Evolutionary conservation across 306 rosid species (phyloP), one percentile per base, ranked within the genome.

Genomic region (Prunus davidiana): DNA sequence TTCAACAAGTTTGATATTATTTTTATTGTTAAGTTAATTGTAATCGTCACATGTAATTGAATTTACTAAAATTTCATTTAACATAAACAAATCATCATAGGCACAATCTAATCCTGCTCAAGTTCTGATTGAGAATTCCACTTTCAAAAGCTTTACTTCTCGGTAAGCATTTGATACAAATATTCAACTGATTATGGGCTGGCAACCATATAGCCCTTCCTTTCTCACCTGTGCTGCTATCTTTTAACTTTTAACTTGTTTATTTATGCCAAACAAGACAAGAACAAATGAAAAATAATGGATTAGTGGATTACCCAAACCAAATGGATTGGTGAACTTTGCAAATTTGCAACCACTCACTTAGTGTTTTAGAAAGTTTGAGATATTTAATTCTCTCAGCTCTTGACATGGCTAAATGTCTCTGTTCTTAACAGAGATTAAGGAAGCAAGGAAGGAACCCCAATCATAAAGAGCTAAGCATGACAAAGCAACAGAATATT

Each of bases 251-350:
- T 28, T 27, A 0, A 8, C 12, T 67, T 24, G 27, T 55, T 11
- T 19, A 76, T 46, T 67, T 66, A 14, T 41, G 67, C 75, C 51
- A 43, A 25, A 67, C 30, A 67, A 43, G 74, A 67, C 58, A 28
- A 20, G 67, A 62, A 27, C 43, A 28, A 6, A 62, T 62, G 22
- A 27, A 2, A n/a, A 62, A 62, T 9, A 76, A 67, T 58, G 60
- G 72, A 41, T 76, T 50, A 38, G 43, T 38, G 43, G 43, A 38
- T 38, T 2, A 38, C 43, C 43, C 43, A 38, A 38, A 38, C 43
- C 43, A 38, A 76, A 67, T 64, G 60, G 72, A 41, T 76, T 57
- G 64, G 71, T 71, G 57, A 77, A 38, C 25, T 24, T 24, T 24
- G 25, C 25, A 24, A 24, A 24, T 24, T 24, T 24, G 25, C 25